Conservation (phyloP, 2,329 filamentous ascomycete species). For the Metarhizium humberi region DNA sequence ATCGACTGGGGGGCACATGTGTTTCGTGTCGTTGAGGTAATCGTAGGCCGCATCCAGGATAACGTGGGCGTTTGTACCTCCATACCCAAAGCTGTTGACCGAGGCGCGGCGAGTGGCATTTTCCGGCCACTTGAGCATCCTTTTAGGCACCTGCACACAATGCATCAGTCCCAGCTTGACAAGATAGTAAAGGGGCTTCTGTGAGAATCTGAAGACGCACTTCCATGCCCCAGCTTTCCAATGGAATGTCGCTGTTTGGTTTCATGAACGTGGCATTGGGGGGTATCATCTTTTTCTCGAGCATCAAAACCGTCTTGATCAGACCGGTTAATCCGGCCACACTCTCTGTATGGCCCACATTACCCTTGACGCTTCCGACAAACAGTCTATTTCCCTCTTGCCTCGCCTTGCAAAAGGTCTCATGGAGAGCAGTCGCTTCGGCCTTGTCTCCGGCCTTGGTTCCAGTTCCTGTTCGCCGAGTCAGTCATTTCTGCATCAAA, state of each 20-base stretch:
- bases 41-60: constrained; percentile 20
- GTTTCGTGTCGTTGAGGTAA: not conserved
- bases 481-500: too few relatives aligned
- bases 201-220: constrained; percentile 31
- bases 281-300: constrained; percentile 39
- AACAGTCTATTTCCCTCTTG: constrained; percentile 27
- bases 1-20: too few relatives aligned
- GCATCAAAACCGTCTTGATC: constrained; percentile 42
- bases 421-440: too few relatives aligned
- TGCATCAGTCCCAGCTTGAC: constrained; percentile 24
- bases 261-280: constrained; percentile 41
- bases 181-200: constrained; percentile 34
- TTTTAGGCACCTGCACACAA: too few relatives aligned
- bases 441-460: too few relatives aligned
- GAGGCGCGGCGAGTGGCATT: constrained; percentile 30
- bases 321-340: constrained; percentile 41
- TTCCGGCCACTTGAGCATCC: too few relatives aligned
- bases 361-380: constrained; percentile 40
- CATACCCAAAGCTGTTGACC: constrained; percentile 40
- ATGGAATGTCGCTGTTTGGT: constrained; percentile 34
- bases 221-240: constrained; percentile 36
- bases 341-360: constrained; percentile 42
- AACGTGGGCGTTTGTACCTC: constrained; percentile 35
- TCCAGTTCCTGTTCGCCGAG: too few relatives aligned
- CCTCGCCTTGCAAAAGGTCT: constrained; percentile 28